Conservation (phyloP, 495 filamentous ascomycete species). For the Penicillium subrubescens region DNA sequence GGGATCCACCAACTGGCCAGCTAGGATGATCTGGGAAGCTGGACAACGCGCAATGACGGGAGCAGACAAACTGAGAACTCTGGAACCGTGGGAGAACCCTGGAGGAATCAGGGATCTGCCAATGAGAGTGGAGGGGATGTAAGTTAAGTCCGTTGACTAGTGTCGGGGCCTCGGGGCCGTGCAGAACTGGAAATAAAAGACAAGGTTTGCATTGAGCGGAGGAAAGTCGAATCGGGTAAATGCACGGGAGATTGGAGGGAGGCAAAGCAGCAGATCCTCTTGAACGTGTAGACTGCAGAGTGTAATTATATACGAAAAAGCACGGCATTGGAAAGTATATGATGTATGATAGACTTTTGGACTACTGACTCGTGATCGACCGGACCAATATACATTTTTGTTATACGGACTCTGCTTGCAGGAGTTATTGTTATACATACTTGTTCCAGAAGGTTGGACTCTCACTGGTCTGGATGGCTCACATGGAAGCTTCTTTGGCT, state of each 20-base stretch:
- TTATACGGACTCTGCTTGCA: neutral
- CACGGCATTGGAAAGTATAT: too few relatives aligned
- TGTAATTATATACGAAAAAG: neutral
- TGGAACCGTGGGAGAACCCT: slow-evolving; percentile 2
- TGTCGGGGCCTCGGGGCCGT: slow-evolving; percentile 1
- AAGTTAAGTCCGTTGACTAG: neutral
- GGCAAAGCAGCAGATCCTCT: slow-evolving; percentile 2
- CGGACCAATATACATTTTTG: neutral
- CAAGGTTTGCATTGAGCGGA: neutral
- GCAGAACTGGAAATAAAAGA: neutral
- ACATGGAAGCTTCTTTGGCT: slow-evolving; percentile 14
- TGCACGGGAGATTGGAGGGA: slow-evolving; percentile 20
- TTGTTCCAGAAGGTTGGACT: neutral
- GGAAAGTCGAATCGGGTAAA: slow-evolving; percentile 31
- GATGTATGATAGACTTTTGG: neutral
- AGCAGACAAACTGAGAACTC: neutral
- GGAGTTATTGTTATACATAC: neutral
- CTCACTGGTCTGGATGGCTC: neutral
- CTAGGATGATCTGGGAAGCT: neutral
- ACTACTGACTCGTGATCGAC: neutral
- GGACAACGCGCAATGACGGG: neutral
- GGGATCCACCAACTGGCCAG: neutral
- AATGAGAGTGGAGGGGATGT: neutral
- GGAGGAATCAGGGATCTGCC: slow-evolving; percentile 8
- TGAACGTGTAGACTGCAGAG: neutral